Evolutionary conservation across 495 filamentous ascomycete genomes (phyloP), one percentile per base, ranked within the genome.

Genomic region (Thozetella sp.): DNA sequence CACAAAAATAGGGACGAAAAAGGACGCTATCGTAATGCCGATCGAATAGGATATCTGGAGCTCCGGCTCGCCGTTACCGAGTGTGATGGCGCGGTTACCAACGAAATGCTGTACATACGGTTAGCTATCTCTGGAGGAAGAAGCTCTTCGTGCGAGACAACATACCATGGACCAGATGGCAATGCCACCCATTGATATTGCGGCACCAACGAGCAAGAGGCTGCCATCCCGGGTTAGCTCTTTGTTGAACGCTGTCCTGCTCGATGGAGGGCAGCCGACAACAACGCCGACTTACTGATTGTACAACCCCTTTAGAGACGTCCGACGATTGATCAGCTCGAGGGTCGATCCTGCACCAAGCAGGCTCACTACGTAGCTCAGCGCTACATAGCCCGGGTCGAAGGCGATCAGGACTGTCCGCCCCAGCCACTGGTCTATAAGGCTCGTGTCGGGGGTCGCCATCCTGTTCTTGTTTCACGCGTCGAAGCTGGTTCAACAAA

Each of bases 251-350:
- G 15, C 48, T 34, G 22, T 20, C 20, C 40, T 12, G 25, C 19
- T 9, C 27, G 48, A n/a, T 20, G 11, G 27, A 15, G 19, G 12
- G 40, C 25, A 50, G 19, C n/a, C 13, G 11, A 51, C 2, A 4
- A 34, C 59, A 22, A 60, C 13, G 17, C 9, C 17, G n/a, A 54
- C 76, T 25, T 76, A 90, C 87, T 90, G 88, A 65, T 93, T 93
- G 72, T 88, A 86, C 48, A 82, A 62, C 0, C 91, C 91, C 63
- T 82, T 82, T 25, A 73, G 76, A 0, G 87, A 86, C 0, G 90
- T 93, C 60, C 89, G 80, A 55, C 89, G 80, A 63, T 95, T 90
- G 25, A 97, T 86, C 37, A 96, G 78, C 71, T 97, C 92, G 48
- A 97, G 73, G 2, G 93, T 90, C 0, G 90, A 91, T 37, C 83